Evolutionary conservation across 495 filamentous ascomycete species (phyloP), one percentile per base, ranked within the genome.

Genomic region (Daldinia childiae): DNA sequence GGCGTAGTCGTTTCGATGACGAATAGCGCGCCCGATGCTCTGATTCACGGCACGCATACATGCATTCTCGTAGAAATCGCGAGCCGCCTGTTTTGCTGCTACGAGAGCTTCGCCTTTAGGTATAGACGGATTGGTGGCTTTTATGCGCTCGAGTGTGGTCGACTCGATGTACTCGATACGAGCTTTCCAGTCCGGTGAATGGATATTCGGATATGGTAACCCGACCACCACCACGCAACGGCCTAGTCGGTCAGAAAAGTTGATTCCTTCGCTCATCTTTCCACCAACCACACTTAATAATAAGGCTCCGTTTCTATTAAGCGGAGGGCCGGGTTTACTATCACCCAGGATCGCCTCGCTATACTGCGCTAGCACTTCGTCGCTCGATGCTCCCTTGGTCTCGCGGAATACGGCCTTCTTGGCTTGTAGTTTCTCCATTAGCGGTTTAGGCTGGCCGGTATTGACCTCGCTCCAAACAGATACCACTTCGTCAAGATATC

Each of bases 31-130:
- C 3, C 95, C 95, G 70, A 99, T 93, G 74, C 92, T 93, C 82
- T 99, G 95, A 78, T 99, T 99, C 43, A 99, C 96, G 14, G 95
- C 93, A 45, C 95, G 85, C 93, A 99, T 97, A 79, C 93, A 97
- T 2, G 92, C 89, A 75, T 98, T 98, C 79, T 97, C 94, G 76
- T 97, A 97, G 77, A 95, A 97, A 39, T 95, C 92, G 36, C 90
- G 82, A 2, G 89, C 89, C 1, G 89, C 91, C 58, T 88, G 88
- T 74, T 90, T 94, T 24, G 87, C 87, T 74, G 39, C 54, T 4
- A 76, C 76, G 7, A 57, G 2, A 0, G 75, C 77, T 45, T 82
- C 76, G 39, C 91, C 87, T 51, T 84, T 86, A 3, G 88, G 82
- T 63, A 86, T 90, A 32, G 86, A 84, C 58, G 66, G 39, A 19